A percentile compares a stretch with the other conserved stretches of the same genome.
Evolutionary conservation across 306 rosid species (phyloP).

Genomic region (Glycyrrhiza uralensis): DNA sequence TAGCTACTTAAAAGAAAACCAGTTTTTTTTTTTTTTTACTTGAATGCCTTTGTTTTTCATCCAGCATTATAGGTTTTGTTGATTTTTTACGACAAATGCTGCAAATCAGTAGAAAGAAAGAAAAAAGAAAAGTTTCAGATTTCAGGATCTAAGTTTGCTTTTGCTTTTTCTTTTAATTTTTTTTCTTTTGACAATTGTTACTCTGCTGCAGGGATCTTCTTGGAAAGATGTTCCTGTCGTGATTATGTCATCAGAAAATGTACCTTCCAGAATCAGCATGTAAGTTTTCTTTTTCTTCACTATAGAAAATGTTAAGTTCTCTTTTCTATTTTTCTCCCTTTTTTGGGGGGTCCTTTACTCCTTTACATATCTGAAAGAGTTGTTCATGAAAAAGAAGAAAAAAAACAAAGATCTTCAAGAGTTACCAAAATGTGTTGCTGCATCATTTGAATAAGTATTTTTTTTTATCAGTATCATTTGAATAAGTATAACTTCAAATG

Average conservation of each 20-base stretch:
- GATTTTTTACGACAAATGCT: not conserved
- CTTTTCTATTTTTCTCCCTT: not conserved
- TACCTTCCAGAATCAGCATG: conserved; percentile 89
- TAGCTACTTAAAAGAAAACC: too few relatives aligned
- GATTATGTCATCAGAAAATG: conserved; percentile 95
- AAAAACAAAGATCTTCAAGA: too few relatives aligned
- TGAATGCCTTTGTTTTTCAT: not conserved
- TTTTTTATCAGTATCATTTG: too few relatives aligned
- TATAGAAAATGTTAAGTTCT: not conserved
- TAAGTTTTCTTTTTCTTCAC: conserved; percentile 25
- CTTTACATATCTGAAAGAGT: too few relatives aligned
- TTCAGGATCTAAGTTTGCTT: conserved; percentile 23
- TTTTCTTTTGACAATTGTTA: conserved; percentile 29
- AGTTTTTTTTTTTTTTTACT: not conserved
- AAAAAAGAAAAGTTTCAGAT: conserved; percentile 22
- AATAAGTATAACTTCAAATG: too few relatives aligned
- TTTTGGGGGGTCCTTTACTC: not conserved
- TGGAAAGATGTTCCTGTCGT: conserved; percentile 96
- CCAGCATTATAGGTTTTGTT: not conserved
- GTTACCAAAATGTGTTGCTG: too few relatives aligned
- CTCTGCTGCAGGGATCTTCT: conserved; percentile 72
- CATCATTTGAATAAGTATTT: too few relatives aligned
- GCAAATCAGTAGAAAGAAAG: not conserved
- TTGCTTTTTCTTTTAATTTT: conserved; percentile 16
- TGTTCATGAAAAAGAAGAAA: not conserved